These are phyloP conservation scores for Beta macrorhiza DNA, from an alignment of 179 eudicot species.

Conservation along the genomic window DNA sequence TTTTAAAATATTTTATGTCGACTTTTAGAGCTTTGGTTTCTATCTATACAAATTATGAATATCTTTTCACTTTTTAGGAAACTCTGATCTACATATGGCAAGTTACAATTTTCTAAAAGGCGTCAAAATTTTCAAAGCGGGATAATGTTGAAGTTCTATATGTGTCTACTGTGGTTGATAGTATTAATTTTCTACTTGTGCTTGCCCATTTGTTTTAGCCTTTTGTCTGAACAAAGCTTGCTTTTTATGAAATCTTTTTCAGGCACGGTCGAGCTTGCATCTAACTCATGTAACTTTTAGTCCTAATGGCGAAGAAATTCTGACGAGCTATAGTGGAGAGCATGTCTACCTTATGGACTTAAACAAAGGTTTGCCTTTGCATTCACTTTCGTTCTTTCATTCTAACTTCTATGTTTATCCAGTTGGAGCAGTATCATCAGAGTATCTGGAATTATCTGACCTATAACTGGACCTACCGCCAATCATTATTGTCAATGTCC, in stretches of 20 bases:
- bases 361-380: conserved; percentile 52
- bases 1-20: background rate
- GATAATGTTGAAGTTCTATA: background rate
- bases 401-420: conserved; percentile 7
- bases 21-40: background rate
- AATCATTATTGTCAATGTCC: background rate
- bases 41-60: too few species aligned
- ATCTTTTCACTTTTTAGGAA: background rate
- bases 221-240: background rate
- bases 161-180: background rate
- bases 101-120: background rate
- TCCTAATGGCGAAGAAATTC: conserved; percentile 87
- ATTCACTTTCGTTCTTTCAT: background rate
- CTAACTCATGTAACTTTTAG: conserved; percentile 93
- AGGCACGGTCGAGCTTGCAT: conserved; percentile 80
- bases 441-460: background rate
- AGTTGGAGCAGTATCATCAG: background rate
- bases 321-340: conserved; percentile 89
- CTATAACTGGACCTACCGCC: background rate
- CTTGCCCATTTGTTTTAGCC: background rate
- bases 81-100: background rate
- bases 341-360: conserved; percentile 93
- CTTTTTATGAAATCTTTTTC: conserved; percentile 19
- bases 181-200: background rate
- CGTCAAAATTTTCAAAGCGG: background rate